Conservation (phyloP, 1,284 basidiomycete species). For the Gymnopus androsaceus region DNA sequence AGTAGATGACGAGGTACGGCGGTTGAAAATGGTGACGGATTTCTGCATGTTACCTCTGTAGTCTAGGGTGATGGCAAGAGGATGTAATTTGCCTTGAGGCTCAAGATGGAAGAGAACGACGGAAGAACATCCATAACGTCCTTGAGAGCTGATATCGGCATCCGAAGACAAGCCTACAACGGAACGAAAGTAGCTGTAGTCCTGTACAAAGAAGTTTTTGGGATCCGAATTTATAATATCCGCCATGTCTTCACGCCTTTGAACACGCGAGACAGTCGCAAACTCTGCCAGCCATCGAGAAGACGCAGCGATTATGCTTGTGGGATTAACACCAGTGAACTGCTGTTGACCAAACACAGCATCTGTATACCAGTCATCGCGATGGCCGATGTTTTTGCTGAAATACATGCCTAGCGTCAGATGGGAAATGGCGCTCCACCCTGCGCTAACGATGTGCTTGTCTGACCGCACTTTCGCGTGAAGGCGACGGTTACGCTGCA, state of each 20-base stretch:
- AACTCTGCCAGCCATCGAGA: constrained; percentile 21
- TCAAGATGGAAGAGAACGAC: constrained; percentile 28
- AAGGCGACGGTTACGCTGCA: constrained; percentile 15
- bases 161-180: constrained; percentile 17
- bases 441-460: no score
- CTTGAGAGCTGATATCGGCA: constrained; percentile 13
- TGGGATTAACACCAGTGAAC: constrained; percentile 29
- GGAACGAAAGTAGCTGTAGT: constrained; percentile 27
- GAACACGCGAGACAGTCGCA: constrained; percentile 15
- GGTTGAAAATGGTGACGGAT: constrained; percentile 30
- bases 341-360: constrained; percentile 29
- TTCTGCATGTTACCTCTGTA: constrained; percentile 26
- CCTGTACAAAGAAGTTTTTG: constrained; percentile 22
- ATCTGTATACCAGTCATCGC: constrained; percentile 30
- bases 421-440: neutral
- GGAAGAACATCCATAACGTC: constrained; percentile 25
- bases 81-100: constrained; percentile 25
- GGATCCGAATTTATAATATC: constrained; percentile 14
- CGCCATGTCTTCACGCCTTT: constrained; percentile 11
- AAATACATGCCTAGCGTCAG: constrained; percentile 21
- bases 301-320: constrained; percentile 23
- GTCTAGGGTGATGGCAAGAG: constrained; percentile 29
- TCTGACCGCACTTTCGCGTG: constrained; percentile 12
- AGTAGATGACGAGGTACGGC: constrained; percentile 14
- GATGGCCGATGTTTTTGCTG: constrained; percentile 25